Conservation (phyloP, 805 yeast genomes). For the Kodamaea restingae region DNA sequence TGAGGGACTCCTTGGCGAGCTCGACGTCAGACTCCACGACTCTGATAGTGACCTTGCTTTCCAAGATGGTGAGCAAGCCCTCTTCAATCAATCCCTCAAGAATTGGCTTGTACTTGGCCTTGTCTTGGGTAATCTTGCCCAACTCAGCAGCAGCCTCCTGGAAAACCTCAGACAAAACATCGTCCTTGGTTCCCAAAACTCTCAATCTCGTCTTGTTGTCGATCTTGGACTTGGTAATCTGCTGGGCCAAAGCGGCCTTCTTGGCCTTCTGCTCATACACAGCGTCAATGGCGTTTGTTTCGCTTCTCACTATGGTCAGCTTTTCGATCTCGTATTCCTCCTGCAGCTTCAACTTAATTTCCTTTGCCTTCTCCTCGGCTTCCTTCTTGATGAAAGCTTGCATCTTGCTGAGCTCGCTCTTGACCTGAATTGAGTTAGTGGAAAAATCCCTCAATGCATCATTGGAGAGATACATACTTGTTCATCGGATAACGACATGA, state of each 20-base stretch:
- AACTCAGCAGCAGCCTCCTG: constrained; percentile 64
- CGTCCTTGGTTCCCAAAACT: constrained; percentile 77
- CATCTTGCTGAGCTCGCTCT: constrained; percentile 94
- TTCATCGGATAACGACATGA: constrained; percentile 30
- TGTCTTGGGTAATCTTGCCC: constrained; percentile 52
- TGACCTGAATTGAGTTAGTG: constrained; percentile 52
- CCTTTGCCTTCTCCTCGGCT: constrained; percentile 98
- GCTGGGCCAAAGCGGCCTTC: constrained; percentile 90
- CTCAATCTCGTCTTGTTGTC: constrained; percentile 93
- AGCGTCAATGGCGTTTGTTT: constrained; percentile 82
- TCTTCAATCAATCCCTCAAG: constrained; percentile 80
- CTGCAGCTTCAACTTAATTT: constrained; percentile 91
- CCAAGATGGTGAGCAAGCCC: constrained; percentile 65
- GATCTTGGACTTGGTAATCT: constrained; percentile 91
- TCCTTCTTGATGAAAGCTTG: constrained; percentile 98
- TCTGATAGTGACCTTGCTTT: constrained; percentile 57
- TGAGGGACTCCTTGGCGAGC: constrained; percentile 57
- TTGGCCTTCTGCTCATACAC: constrained; percentile 77
- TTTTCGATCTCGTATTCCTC: constrained; percentile 98
- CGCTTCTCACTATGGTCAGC: constrained; percentile 89
- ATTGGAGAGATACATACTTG: constrained; percentile 20
- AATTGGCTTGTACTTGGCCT: constrained; percentile 59
- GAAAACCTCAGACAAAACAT: constrained; percentile 69
- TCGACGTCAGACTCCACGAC: constrained; percentile 65
- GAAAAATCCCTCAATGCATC: background rate